Evolutionary conservation across 345 rosid species (phyloP).

Genomic region (Physaria fendleri): DNA sequence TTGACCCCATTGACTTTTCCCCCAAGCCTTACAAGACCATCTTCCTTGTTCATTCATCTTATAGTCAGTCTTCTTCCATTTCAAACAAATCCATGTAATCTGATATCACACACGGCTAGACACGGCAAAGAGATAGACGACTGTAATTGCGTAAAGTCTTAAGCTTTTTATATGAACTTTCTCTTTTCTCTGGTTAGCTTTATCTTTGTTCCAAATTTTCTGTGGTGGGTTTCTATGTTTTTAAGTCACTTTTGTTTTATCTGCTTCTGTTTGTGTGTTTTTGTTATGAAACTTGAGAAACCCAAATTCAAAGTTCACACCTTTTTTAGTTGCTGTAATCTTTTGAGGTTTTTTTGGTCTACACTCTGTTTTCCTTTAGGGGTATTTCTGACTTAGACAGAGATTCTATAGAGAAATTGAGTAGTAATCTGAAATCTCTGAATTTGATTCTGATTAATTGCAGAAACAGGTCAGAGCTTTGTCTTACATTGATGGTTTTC

Average conservation of each 20-base stretch:
- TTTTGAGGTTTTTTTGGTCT: no score
- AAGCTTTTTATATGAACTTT: background rate
- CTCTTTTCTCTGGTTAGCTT: background rate
- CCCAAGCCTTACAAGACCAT: constrained; percentile 17
- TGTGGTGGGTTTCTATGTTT: constrained; percentile 17
- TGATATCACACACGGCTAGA: background rate
- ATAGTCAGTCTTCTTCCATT: no score
- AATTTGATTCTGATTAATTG: background rate
- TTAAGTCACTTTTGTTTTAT: background rate
- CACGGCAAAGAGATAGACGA: no score
- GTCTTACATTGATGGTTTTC: constrained; percentile 48
- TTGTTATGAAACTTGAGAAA: background rate
- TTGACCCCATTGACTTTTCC: constrained; percentile 32
- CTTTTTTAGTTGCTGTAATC: constrained; percentile 2
- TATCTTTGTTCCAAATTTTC: background rate
- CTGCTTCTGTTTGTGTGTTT: constrained; percentile 1
- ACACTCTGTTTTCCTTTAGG: no score
- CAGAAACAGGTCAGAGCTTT: constrained; percentile 24
- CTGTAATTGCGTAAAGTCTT: constrained; percentile 11
- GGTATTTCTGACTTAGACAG: no score
- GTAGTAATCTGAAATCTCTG: constrained; percentile 7
- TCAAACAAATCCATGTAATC: constrained; percentile 20
- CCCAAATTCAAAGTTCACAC: constrained; percentile 10
- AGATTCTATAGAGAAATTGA: no score
- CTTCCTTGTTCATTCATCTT: constrained; percentile 10